Conservation (phyloP, 495 filamentous ascomycete species). For the Penicillium roqueforti region DNA sequence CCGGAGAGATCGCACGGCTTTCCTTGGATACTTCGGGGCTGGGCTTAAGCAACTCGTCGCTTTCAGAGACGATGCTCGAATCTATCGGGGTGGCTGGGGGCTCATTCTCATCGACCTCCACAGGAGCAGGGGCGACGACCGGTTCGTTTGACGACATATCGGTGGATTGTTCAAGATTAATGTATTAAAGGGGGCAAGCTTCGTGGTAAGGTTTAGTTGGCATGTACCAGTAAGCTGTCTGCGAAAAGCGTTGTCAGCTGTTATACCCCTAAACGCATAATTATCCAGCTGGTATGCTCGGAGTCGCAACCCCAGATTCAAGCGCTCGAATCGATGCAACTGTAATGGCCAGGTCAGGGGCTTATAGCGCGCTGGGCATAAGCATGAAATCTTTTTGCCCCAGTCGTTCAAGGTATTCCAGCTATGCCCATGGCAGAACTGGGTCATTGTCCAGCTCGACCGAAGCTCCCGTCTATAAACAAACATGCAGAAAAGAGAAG, state of each 20-base stretch:
- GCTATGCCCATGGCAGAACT: neutral
- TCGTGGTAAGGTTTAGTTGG: neutral
- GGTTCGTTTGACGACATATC: constrained; percentile 41
- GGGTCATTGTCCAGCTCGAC: neutral
- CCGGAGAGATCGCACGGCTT: constrained; percentile 29
- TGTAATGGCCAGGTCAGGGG: neutral
- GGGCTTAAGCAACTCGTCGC: constrained; percentile 34
- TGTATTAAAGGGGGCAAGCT: constrained; percentile 2
- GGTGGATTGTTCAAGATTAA: constrained; percentile 8
- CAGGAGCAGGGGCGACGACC: constrained; percentile 16
- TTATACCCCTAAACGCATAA: neutral
- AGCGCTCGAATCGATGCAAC: neutral
- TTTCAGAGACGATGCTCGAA: constrained; percentile 34
- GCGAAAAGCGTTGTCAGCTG: neutral
- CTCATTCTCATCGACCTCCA: constrained; percentile 26
- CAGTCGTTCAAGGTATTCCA: neutral
- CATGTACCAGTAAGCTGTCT: constrained; percentile 3
- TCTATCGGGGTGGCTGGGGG: constrained; percentile 43
- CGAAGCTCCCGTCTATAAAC: constrained; percentile 10
- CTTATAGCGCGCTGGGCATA: neutral
- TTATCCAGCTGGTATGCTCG: neutral
- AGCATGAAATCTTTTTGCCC: neutral
- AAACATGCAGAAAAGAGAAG: constrained; percentile 8
- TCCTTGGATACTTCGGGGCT: constrained; percentile 44
- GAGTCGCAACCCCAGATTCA: neutral